Base-by-base conservation (phyloP, 2,329 filamentous ascomycete species). In the Cryphonectria radicalis region DNA sequence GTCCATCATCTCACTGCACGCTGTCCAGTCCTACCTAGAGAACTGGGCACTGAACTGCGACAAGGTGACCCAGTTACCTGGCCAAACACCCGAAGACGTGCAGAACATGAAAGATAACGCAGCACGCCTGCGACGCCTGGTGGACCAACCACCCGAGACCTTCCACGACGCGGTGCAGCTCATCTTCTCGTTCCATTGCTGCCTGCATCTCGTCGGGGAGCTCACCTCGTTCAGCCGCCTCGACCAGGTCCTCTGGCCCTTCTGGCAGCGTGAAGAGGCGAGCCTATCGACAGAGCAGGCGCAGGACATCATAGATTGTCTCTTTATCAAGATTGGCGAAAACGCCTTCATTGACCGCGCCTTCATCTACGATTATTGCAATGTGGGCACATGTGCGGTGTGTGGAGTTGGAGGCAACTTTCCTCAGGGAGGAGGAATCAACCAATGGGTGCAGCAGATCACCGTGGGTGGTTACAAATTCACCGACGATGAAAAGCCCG, bases 401-500 rank as follows among this genome's bases (percentile, higher is more conserved):
- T 63, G 57, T 32, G 70, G 67, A 2, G 4, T 42, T 22, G 67
- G 70, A 19, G 68, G 67, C 22, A 72, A 72, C 57, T 66, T 66
- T 53, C 67, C 70, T 0, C 70, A 70, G 42, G 67, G 67, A 11
- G 70, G 68, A 28, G 70, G 59, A 3, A 70, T 72, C 62, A 72
- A 72, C 53, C 70, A 72, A 60, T 72, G 70, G 70, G 59, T 59
- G 11, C 70, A 72, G 68, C 70, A 72, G 50, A 72, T 72, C 63
- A 72, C 70, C 4, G 70, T 72, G 25, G 70, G 70, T n/a, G 67
- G 70, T 0, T 72, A 72, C 50, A 66, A 72, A 42, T 60, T 62
- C 28, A 57, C 55, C 11, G 35, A 57, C 22, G 67, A 69, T 42
- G 57, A 46, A 14, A 60, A 32, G 13, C 57, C 70, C n/a, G 37